Evolutionary conservation across 2,329 filamentous ascomycete genomes (phyloP).

Genomic region (Microsporum canis): DNA sequence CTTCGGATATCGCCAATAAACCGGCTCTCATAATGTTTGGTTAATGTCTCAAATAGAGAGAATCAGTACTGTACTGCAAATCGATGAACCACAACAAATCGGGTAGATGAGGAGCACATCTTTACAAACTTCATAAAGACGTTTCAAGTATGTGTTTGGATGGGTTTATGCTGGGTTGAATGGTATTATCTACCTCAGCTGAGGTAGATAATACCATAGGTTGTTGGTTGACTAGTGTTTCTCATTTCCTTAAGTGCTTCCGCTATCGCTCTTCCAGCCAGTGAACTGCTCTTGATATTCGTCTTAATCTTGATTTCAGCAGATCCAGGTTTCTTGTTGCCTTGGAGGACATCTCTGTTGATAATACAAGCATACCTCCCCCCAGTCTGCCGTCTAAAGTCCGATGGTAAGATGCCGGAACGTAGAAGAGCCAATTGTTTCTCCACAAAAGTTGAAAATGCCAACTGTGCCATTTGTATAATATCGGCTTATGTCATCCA

Average conservation of each 20-base stretch:
- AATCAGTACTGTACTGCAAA: not conserved
- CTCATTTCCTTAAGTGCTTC: constrained; percentile 33
- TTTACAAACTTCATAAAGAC: not conserved
- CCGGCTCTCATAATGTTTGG: not conserved
- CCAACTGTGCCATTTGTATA: constrained; percentile 38
- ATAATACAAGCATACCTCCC: constrained; percentile 45
- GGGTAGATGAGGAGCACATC: not conserved
- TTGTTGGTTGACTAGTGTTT: constrained; percentile 18
- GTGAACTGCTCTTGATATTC: constrained; percentile 57
- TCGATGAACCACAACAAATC: not conserved
- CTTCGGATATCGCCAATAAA: not conserved
- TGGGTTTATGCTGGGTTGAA: not conserved
- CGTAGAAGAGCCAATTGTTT: constrained; percentile 53
- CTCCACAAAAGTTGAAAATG: constrained; percentile 48
- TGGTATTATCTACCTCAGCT: not conserved
- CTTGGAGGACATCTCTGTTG: constrained; percentile 43
- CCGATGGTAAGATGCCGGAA: constrained; percentile 34
- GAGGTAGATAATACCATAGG: too few species aligned
- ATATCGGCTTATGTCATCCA: constrained; percentile 25
- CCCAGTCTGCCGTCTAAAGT: constrained; percentile 38
- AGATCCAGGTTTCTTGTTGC: constrained; percentile 51
- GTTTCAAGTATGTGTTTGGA: not conserved
- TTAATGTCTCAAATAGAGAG: constrained; percentile 51
- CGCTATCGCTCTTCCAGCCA: constrained; percentile 35
- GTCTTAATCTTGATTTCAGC: constrained; percentile 81